Evolutionary conservation across 192 early-diverging fungal species (phyloP), one percentile per base, ranked within the genome.

Genomic region (Backusella parvicylindrica): DNA sequence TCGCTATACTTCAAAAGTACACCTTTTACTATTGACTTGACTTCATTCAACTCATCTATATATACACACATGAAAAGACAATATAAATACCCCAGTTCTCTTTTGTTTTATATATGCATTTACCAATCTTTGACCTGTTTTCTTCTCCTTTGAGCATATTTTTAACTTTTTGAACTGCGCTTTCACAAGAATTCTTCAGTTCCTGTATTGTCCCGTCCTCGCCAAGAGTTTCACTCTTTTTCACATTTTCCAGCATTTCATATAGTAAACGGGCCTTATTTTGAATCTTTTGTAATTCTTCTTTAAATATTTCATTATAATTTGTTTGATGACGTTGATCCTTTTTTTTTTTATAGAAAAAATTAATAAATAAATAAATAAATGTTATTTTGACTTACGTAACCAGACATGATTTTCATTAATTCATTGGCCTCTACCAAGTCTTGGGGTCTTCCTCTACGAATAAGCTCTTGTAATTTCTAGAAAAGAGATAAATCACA

Each of bases 401-500:
- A 99, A 65, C 98, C 98, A 13, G 97, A 91, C 87, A 99, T 96
- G 40, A 96, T 86, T 81, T 99, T 98, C 92, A 99, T 99, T 47
- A 99, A 82, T 73, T 95, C 91, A 72, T 99, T 98, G 8, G 98
- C 98, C 75, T 97, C 95, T 43, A 90, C 94, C 35, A 99, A 81
- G 75, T 97, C 97, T 50, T 92, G 89, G 11, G 97, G 96, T 63
- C 93, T 92, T 28, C 95, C 97, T 23, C 95, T 80, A 8, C 98
- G 90, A 41, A 99, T 89, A 40, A 99, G 87, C 74, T 98, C 98
- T 85, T 99, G 96, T 76, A 99, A 77, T 91, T 97, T 99, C 82
- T 94, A 73, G 8, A 60, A 68, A 53, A n/a, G 5, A 47, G 43
- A 47, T 47, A 60, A 60, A 11, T 43, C 11, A 28, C 3, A 60